Percentiles rank a stretch among this genome's conserved stretches.
phyloP scores from a whole-genome alignment of 169 alveolate species.

The Sarcocystis neurona region DNA sequence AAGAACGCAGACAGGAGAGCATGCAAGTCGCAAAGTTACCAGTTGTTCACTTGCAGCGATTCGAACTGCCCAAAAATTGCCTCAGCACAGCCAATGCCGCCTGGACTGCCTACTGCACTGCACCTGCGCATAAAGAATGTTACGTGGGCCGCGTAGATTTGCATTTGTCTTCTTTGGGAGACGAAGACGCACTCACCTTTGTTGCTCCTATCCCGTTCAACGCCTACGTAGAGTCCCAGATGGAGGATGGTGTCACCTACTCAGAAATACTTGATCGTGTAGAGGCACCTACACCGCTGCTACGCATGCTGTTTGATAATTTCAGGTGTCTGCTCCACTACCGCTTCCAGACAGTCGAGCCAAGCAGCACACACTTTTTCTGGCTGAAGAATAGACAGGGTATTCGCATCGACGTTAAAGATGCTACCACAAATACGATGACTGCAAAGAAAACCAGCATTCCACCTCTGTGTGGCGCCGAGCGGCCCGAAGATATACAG shows the following conservation, averaged over 20 bases:
- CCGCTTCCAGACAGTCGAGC: not conserved
- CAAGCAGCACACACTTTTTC: not conserved
- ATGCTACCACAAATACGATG: not conserved
- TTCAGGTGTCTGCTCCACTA: conserved; percentile 18
- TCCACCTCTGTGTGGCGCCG: not conserved
- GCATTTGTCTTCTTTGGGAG: not conserved
- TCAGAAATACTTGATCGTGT: conserved; percentile 2
- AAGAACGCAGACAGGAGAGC: not conserved
- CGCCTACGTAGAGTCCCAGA: not conserved
- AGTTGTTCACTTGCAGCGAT: not conserved
- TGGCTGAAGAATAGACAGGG: conserved; percentile 31
- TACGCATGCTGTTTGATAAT: not conserved
- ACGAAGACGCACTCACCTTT: not conserved
- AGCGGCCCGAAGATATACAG: not conserved
- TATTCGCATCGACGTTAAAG: conserved; percentile 9
- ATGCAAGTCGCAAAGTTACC: conserved; percentile 9
- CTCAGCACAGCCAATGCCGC: not conserved
- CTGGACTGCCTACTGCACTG: conserved; percentile 2
- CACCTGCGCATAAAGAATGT: not conserved
- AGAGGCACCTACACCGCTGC: conserved; percentile 18
- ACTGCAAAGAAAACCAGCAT: not conserved
- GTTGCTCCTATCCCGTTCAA: not conserved
- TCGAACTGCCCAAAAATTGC: conserved; percentile 1
- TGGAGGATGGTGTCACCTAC: conserved; percentile 7
- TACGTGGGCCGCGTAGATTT: conserved; percentile 6